Evolutionary conservation across 192 early-diverging fungal genomes (phyloP), one percentile per base, ranked within the genome.

Genomic region (Backusella parvicylindrica): DNA sequence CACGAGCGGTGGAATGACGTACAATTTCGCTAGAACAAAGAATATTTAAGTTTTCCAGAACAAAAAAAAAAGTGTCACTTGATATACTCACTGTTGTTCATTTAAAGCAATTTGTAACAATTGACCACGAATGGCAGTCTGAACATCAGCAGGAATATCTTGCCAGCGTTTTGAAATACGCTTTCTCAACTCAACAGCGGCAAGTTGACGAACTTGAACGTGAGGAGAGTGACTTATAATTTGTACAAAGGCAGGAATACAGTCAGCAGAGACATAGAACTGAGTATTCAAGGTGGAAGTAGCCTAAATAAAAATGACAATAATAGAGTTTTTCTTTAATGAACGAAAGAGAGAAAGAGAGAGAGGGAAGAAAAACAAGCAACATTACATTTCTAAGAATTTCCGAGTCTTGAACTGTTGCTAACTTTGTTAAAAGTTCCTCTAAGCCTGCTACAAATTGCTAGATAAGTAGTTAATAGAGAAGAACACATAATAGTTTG

Each of bases 101-200:
- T 84, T 84, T 12, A 96, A 72, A 38, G 93, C 89, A 35, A 90
- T 88, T 63, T 91, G 84, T n/a, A 96, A 79, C 30, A 97, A 81
- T 23, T 86, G 81, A 33, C 84, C 81, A 70, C 92, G 93, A 67
- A 96, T 89, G 64, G 81, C 77, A 56, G 82, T 84, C 71, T 90
- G 83, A 28, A 81, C 82, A 13, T 78, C 78, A 23, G 74, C 83
- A 41, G 89, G 90, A 11, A 95, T 67, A 9, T 89, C 83, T n/a
- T 83, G 77, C 95, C 95, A 97, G 86, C 86, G 91, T 82, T 88
- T 92, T 23, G 85, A 71, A 41, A 93, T 82, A 68, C 92, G 90
- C 79, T 97, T 97, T 73, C 94, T 91, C 73, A 94, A 86, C 86
- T 97, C 96, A 30, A 97, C 95, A 4, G 94, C 91, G 33, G 94